phyloP scores from a whole-genome alignment of 1,284 basidiomycete species.

The Boletus smithii region DNA sequence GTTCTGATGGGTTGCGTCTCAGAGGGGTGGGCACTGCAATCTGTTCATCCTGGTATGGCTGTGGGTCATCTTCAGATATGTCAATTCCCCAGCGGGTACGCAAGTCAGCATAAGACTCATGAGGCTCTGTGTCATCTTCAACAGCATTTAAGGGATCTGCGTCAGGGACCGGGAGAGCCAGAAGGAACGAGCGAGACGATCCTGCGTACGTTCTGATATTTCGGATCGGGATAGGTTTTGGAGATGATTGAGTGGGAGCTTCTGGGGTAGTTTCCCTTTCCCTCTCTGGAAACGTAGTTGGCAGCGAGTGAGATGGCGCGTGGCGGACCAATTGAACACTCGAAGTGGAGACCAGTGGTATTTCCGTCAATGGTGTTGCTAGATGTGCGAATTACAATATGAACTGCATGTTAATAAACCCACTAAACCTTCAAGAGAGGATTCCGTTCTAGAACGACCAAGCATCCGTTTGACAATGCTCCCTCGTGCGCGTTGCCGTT shows the following conservation, averaged over 20 bases:
- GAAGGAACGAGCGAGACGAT: slow-evolving; percentile 70
- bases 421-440: slow-evolving; percentile 40
- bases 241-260: slow-evolving; percentile 20
- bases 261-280: slow-evolving; percentile 16
- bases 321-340: slow-evolving; percentile 15
- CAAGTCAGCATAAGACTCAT: slow-evolving; percentile 68
- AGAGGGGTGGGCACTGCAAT: slow-evolving; percentile 5
- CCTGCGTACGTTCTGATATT: slow-evolving; percentile 68
- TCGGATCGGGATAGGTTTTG: slow-evolving; percentile 31
- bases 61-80: slow-evolving; percentile 65
- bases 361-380: slow-evolving; percentile 6
- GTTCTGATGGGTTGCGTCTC: slow-evolving; percentile 28
- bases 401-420: background rate
- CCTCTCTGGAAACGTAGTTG: slow-evolving; percentile 14
- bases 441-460: slow-evolving; percentile 50
- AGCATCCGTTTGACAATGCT: slow-evolving; percentile 46
- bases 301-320: slow-evolving; percentile 16
- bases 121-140: slow-evolving; percentile 46
- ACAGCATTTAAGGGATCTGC: slow-evolving; percentile 19
- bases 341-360: background rate
- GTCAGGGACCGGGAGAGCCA: slow-evolving; percentile 46
- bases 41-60: slow-evolving; percentile 27
- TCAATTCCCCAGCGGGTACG: slow-evolving; percentile 73
- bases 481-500: slow-evolving; percentile 18
- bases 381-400: background rate